Evolutionary conservation across 768 basidiomycete genomes (phyloP).

Genomic region (Phylloporus arenicola): DNA sequence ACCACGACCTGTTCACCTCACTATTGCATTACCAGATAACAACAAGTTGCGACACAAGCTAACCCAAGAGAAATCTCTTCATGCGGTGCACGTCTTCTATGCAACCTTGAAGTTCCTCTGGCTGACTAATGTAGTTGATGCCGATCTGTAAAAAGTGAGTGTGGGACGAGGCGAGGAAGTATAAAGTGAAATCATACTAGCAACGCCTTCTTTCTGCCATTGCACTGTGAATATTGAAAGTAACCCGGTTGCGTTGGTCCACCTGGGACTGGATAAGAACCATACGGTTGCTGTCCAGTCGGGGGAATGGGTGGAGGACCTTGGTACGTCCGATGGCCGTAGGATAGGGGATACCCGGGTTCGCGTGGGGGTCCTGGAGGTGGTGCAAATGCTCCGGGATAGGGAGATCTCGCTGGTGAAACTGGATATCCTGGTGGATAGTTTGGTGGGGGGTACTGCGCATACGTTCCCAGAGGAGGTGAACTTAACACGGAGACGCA

Average conservation of each 20-base stretch:
- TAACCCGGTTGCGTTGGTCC: constrained; percentile 50
- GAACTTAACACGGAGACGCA: constrained; percentile 6
- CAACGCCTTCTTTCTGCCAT: constrained; percentile 81
- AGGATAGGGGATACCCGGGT: not conserved
- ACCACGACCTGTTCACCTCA: constrained; percentile 30
- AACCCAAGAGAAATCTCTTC: constrained; percentile 66
- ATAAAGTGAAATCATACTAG: constrained; percentile 47
- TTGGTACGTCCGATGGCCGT: constrained; percentile 6
- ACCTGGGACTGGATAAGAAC: constrained; percentile 48
- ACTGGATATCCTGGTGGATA: constrained; percentile 6
- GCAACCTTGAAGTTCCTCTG: constrained; percentile 71
- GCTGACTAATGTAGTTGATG: constrained; percentile 76
- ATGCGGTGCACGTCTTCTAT: constrained; percentile 90
- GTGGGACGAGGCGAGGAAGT: not conserved
- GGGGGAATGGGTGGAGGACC: constrained; percentile 51
- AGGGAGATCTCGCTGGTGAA: constrained; percentile 8
- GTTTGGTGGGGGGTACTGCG: constrained; percentile 1
- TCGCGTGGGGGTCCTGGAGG: constrained; percentile 8
- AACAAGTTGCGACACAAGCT: constrained; percentile 18
- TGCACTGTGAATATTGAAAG: constrained; percentile 90
- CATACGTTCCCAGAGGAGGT: constrained; percentile 7
- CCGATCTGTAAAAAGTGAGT: constrained; percentile 55
- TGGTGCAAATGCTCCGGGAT: constrained; percentile 10
- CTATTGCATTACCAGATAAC: not conserved
- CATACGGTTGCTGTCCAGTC: constrained; percentile 53